Evolutionary conservation across 2,329 filamentous ascomycete species (phyloP).

Genomic region (Atkinsonella hypoxylon): DNA sequence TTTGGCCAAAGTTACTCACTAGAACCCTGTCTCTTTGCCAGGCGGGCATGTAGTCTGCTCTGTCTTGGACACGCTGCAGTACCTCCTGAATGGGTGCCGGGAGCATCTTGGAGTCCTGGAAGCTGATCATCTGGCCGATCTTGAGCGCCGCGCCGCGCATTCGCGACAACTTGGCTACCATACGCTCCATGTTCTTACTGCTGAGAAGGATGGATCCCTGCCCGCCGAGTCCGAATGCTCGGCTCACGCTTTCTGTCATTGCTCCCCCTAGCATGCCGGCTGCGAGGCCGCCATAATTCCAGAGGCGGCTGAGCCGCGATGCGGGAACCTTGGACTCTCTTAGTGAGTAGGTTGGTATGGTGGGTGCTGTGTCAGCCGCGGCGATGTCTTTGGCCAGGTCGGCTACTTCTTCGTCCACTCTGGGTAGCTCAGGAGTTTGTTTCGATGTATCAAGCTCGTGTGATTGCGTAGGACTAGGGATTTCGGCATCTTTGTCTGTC

Average conservation of each 20-base stretch:
- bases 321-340: slow-evolving; percentile 85
- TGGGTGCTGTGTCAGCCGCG: slow-evolving; percentile 7
- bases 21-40: slow-evolving; percentile 86
- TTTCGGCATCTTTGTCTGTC: slow-evolving; percentile 2
- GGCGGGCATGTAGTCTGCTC: slow-evolving; percentile 94
- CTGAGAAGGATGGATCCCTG: slow-evolving; percentile 77
- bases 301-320: slow-evolving; percentile 72
- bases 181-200: slow-evolving; percentile 78
- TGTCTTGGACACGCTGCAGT: slow-evolving; percentile 86
- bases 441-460: not conserved
- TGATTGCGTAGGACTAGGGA: not conserved
- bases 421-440: not conserved
- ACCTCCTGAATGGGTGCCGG: slow-evolving; percentile 80
- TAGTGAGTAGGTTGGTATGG: slow-evolving; percentile 47
- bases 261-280: slow-evolving; percentile 94
- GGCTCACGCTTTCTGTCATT: slow-evolving; percentile 71
- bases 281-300: slow-evolving; percentile 89
- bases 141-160: slow-evolving; percentile 98
- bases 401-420: slow-evolving; percentile 5
- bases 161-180: slow-evolving; percentile 83
- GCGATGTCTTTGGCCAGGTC: slow-evolving; percentile 17
- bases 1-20: slow-evolving; percentile 59
- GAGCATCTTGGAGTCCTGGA: slow-evolving; percentile 94
- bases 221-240: slow-evolving; percentile 57
- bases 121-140: slow-evolving; percentile 94